phyloP scores from a whole-genome alignment of 352 stramenopile genomes.

The Pseudoperonospora humuli region DNA sequence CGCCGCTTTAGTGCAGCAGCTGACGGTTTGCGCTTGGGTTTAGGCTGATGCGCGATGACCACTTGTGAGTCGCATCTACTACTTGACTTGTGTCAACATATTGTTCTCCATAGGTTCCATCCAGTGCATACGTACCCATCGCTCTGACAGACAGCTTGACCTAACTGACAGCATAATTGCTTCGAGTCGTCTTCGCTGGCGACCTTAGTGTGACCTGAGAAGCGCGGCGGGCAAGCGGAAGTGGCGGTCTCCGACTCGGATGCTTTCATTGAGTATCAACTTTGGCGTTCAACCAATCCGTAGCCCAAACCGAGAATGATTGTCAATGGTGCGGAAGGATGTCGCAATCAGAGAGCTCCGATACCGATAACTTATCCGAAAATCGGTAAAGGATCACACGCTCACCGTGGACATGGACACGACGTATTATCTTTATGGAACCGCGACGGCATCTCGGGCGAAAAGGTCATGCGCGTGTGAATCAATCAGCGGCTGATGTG shows the following conservation, averaged over 20 bases:
- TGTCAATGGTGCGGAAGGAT: background rate
- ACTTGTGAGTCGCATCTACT: slow-evolving; percentile 10
- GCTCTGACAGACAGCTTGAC: slow-evolving; percentile 4
- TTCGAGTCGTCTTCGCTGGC: background rate
- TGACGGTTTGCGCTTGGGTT: slow-evolving; percentile 57
- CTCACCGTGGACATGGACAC: too few relatives aligned
- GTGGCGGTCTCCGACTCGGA: background rate
- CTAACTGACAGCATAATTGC: slow-evolving; percentile 11
- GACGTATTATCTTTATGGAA: too few relatives aligned
- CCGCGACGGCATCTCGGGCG: too few relatives aligned
- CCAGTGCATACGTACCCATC: slow-evolving; percentile 12
- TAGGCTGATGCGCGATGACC: slow-evolving; percentile 33
- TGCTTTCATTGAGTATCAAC: slow-evolving; percentile 2
- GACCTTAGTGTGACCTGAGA: slow-evolving; percentile 44
- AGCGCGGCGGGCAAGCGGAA: slow-evolving; percentile 32
- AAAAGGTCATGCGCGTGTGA: too few relatives aligned
- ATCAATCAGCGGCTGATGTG: too few relatives aligned
- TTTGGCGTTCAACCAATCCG: slow-evolving; percentile 10
- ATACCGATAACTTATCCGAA: too few relatives aligned
- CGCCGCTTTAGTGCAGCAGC: slow-evolving; percentile 47
- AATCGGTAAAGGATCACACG: too few relatives aligned
- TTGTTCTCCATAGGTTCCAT: background rate
- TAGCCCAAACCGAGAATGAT: background rate
- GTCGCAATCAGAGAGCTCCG: background rate
- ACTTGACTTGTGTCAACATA: background rate